A percentile compares a stretch with the other conserved stretches of the same genome.
Conservation (phyloP, 1,284 basidiomycete genomes). For the Cystobasidiaceae sp. region DNA sequence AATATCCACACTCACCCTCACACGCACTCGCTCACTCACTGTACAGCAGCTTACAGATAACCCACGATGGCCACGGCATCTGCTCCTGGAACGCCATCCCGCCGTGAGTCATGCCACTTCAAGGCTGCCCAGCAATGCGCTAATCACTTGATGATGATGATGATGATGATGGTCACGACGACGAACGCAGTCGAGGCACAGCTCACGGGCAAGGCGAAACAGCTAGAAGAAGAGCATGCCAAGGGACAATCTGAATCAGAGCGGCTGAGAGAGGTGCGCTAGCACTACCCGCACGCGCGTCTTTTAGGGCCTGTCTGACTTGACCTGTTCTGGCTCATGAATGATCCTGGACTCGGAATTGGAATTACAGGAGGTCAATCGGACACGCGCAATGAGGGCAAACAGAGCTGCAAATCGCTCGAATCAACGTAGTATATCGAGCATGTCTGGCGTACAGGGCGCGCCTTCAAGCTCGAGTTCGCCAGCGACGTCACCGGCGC, state of each 20-base stretch:
- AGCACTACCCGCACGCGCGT: background rate
- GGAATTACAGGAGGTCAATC: conserved; percentile 10
- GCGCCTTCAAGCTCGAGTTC: background rate
- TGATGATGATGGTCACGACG: too few relatives aligned
- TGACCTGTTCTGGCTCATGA: too few relatives aligned
- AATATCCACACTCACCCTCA: too few relatives aligned
- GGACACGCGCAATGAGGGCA: background rate
- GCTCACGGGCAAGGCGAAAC: conserved; percentile 21
- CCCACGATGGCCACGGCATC: too few relatives aligned
- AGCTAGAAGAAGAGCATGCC: conserved; percentile 11
- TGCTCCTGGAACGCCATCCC: too few relatives aligned
- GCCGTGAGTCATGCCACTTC: too few relatives aligned
- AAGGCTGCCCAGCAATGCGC: too few relatives aligned
- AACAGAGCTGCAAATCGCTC: conserved; percentile 6
- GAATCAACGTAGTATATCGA: conserved; percentile 1
- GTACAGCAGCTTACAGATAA: too few relatives aligned
- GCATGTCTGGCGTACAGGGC: background rate
- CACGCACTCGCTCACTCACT: too few relatives aligned
- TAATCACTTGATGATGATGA: too few relatives aligned
- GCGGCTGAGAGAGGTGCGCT: conserved; percentile 17
- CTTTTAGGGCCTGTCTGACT: too few relatives aligned
- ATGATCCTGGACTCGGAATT: too few relatives aligned
- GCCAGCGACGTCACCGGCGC: background rate
- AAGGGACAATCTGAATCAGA: conserved; percentile 21
- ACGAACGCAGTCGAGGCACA: conserved; percentile 20